Conservation (phyloP, 2,329 filamentous ascomycete genomes). For the Botryotinia calthae region DNA sequence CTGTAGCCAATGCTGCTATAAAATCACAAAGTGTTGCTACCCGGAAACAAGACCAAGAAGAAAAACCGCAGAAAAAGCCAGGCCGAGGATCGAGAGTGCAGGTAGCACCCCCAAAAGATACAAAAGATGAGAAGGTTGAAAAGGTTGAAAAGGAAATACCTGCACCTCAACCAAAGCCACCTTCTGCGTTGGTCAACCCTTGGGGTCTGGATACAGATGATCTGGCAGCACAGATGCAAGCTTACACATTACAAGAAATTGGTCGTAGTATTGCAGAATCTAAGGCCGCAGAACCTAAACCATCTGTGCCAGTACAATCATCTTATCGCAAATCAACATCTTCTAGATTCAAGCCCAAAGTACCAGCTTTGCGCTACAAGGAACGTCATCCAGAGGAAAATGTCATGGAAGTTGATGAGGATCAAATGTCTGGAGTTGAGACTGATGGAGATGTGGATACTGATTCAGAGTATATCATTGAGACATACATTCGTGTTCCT, state of each 20-base stretch:
- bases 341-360: conserved; percentile 55
- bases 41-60: conserved; percentile 8
- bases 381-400: conserved; percentile 52
- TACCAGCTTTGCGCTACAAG: conserved; percentile 52
- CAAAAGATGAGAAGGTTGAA: not conserved
- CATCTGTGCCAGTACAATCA: conserved; percentile 18
- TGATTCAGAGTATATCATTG: conserved; percentile 60
- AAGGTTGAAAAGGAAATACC: not conserved
- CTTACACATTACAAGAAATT: conserved; percentile 59
- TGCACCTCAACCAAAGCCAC: conserved; percentile 19
- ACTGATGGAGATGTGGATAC: conserved; percentile 46
- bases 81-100: conserved; percentile 28
- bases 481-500: conserved; percentile 62
- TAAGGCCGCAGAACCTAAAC: conserved; percentile 24
- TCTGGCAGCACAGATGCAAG: conserved; percentile 55
- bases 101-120: not conserved
- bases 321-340: conserved; percentile 20
- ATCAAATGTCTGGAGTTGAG: conserved; percentile 40
- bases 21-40: conserved; percentile 3
- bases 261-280: conserved; percentile 37
- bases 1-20: conserved; percentile 2
- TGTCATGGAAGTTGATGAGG: conserved; percentile 22
- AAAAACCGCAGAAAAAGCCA: conserved; percentile 33
- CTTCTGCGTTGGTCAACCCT: conserved; percentile 39
- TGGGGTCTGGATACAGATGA: conserved; percentile 41